Conservation (phyloP, 768 basidiomycete genomes). For the Tylopilus balloui region DNA sequence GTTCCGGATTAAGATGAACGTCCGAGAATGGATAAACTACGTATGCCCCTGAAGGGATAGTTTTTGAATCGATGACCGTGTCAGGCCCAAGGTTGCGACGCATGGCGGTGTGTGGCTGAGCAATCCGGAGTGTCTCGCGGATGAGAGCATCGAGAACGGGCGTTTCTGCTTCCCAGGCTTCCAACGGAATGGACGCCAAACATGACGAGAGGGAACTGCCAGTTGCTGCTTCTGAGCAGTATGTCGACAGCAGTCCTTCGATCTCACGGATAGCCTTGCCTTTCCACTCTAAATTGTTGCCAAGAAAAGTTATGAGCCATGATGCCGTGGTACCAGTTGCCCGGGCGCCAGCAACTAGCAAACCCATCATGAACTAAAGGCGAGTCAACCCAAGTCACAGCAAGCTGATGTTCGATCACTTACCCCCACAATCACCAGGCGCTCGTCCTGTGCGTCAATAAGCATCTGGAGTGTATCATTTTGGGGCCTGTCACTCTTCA, state of each 20-base stretch:
- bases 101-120: conserved; percentile 79
- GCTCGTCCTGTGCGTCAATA: conserved; percentile 66
- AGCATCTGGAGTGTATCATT: conserved; percentile 74
- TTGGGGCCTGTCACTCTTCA: conserved; percentile 50
- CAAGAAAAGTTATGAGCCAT: conserved; percentile 72
- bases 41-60: conserved; percentile 69
- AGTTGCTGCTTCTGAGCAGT: conserved; percentile 28
- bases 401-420: conserved; percentile 18
- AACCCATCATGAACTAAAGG: conserved; percentile 73
- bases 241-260: conserved; percentile 46
- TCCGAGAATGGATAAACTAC: conserved; percentile 78
- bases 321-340: conserved; percentile 78
- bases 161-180: conserved; percentile 65
- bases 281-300: conserved; percentile 62
- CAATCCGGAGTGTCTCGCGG: conserved; percentile 71
- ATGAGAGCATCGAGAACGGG: conserved; percentile 71
- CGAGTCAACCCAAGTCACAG: conserved; percentile 20
- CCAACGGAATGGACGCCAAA: conserved; percentile 58
- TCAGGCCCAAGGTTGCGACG: conserved; percentile 74
- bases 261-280: conserved; percentile 58
- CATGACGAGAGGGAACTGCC: conserved; percentile 37
- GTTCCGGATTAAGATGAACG: conserved; percentile 65
- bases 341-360: conserved; percentile 75
- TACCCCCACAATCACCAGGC: conserved; percentile 66
- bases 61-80: conserved; percentile 61